A percentile compares a stretch with the other conserved stretches of the same genome.
phyloP scores from a whole-genome alignment of 2,329 filamentous ascomycete species.

The Ophiosphaerella herpotricha region DNA sequence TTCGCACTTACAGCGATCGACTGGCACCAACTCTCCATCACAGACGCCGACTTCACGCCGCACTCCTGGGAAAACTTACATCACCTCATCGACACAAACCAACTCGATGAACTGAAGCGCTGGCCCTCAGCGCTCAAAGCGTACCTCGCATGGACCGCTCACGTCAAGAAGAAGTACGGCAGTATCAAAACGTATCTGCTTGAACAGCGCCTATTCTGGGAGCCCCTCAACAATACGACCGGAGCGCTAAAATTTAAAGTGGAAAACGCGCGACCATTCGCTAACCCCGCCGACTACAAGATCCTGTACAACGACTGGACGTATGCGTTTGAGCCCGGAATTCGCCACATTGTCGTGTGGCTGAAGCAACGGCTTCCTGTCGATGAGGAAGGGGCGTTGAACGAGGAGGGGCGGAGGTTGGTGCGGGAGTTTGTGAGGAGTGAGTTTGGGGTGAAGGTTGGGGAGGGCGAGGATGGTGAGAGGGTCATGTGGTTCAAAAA shows the following conservation, averaged over 20 bases:
- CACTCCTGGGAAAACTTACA: slow-evolving; percentile 43
- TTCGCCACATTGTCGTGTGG: slow-evolving; percentile 64
- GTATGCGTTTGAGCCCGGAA: slow-evolving; percentile 60
- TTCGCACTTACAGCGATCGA: slow-evolving; percentile 43
- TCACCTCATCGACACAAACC: slow-evolving; percentile 50
- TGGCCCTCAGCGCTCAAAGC: slow-evolving; percentile 62
- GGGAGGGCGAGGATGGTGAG: slow-evolving; percentile 46
- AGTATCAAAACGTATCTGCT: slow-evolving; percentile 62
- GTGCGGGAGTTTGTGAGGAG: slow-evolving; percentile 41
- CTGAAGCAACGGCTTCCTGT: slow-evolving; percentile 42
- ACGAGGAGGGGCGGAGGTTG: slow-evolving; percentile 26
- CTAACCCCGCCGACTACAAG: slow-evolving; percentile 58
- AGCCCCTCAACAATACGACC: slow-evolving; percentile 15
- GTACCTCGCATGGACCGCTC: slow-evolving; percentile 63
- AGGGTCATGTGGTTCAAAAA: slow-evolving; percentile 70
- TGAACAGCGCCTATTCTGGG: slow-evolving; percentile 60
- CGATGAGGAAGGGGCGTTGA: slow-evolving; percentile 39
- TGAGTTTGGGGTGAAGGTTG: slow-evolving; percentile 53
- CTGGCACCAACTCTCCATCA: slow-evolving; percentile 39
- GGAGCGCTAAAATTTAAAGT: slow-evolving; percentile 46
- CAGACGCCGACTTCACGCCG: slow-evolving; percentile 38
- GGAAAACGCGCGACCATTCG: slow-evolving; percentile 58
- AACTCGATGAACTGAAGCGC: slow-evolving; percentile 62
- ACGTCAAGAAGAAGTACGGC: slow-evolving; percentile 61
- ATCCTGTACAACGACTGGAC: slow-evolving; percentile 68